These are phyloP conservation scores for Lolium multiflorum DNA, from an alignment of 176 grass and related monocot genomes.

Conservation along the genomic window DNA sequence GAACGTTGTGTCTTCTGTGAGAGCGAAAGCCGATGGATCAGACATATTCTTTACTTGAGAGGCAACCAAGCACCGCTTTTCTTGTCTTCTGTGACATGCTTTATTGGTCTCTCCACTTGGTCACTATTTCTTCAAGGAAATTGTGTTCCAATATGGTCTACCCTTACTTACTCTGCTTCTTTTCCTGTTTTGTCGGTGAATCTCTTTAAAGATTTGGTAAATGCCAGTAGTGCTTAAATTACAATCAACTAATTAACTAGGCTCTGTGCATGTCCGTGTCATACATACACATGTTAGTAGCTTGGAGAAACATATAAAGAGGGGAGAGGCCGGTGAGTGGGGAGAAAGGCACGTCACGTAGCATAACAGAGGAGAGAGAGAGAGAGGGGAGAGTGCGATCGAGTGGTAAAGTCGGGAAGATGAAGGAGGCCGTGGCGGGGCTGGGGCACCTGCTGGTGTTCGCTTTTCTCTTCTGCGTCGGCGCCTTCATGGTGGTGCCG, in stretches of 20 bases:
- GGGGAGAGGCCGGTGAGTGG: not conserved
- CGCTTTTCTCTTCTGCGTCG: conserved; percentile 68
- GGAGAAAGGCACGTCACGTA: not conserved
- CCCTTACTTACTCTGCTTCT: conserved; percentile 13
- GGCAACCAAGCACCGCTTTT: conserved; percentile 5
- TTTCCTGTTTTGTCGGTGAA: conserved; percentile 24
- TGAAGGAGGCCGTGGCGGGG: conserved; percentile 36
- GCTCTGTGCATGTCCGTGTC: conserved; percentile 8
- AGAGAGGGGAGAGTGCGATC: not conserved
- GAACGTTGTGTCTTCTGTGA: not conserved
- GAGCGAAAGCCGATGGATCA: not conserved
- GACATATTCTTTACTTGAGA: not conserved
- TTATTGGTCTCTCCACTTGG: not conserved
- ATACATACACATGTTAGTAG: not conserved
- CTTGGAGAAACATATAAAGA: conserved; percentile 11
- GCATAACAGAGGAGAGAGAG: not conserved
- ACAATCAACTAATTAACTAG: not conserved
- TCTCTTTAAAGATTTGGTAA: no score
- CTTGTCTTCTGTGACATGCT: not conserved
- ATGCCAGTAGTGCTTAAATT: not conserved
- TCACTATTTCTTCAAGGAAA: not conserved
- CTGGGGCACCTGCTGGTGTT: conserved; percentile 69
- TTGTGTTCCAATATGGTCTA: not conserved
- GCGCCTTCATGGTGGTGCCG: conserved; percentile 55
- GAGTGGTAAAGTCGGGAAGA: not conserved